Base-by-base conservation (phyloP, 1,139 yeast genomes). In the Suhomyces wounanorum region DNA sequence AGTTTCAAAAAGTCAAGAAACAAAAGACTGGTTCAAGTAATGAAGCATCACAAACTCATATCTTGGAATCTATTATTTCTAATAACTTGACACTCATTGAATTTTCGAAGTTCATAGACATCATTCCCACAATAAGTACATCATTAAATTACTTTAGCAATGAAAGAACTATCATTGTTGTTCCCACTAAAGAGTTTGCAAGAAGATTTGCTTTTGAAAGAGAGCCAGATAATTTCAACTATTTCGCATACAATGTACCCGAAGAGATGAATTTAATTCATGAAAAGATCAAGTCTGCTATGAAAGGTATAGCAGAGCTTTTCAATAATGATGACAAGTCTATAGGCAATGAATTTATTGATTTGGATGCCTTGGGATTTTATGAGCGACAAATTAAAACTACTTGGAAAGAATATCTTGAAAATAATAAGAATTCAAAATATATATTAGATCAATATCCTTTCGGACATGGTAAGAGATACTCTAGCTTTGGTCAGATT, bases 81-180 rank as follows among this genome's bases (percentile, higher is more conserved):
- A 39, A 48, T 21, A 50, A 48, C 23, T 40, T 31, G 16, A 51
- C 55, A 9, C 17, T 43, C 10, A 25, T 49, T 10, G 31, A 40
- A 4, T 18, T 31, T 17, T n/a, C 39, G 7, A 47, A 42, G 14
- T 44, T 40, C 14, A 18, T 49, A 3, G 52, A 50, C 2, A 17
- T 49, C 13, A 40, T 53, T 8, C 11, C 25, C 11, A 14, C 50
- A 9, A 26, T 55, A 7, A 25, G 23, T 3, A 28, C 23, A 8
- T 45, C 44, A 3, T 23, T 51, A 9, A 9, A 10, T 1, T 21
- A 45, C 21, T 33, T 47, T 21, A 45, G 21, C 1, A 44, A 53
- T 1, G 73, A 73, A 43, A 62, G 73, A 28, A 66, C 68, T 0
- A 52, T 81, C 35, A 59, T 81, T 0, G 56, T 81, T 2, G 57